Evolutionary conservation across 2,329 filamentous ascomycete species (phyloP).

Genomic region (Lecanosticta acicola): DNA sequence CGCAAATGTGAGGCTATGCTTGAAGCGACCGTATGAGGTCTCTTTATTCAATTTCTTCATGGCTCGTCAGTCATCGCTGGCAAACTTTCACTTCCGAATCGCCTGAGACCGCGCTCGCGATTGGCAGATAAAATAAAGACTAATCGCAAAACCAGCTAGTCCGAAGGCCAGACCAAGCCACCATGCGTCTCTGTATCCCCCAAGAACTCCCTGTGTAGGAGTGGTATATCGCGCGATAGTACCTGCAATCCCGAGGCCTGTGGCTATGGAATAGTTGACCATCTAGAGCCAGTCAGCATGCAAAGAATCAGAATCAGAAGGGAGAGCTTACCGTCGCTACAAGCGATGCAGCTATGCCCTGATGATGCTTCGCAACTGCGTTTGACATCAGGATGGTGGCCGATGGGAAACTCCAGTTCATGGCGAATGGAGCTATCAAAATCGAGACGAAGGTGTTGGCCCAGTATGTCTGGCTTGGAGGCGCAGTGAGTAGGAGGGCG

Average conservation of each 20-base stretch:
- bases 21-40: neutral
- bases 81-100: too few relatives aligned
- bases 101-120: too few relatives aligned
- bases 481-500: constrained; percentile 38
- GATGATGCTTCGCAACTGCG: constrained; percentile 38
- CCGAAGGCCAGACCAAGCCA: constrained; percentile 5
- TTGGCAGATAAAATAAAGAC: constrained; percentile 6
- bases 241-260: constrained; percentile 58
- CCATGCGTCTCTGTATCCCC: constrained; percentile 4
- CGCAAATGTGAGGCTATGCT: neutral
- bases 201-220: neutral
- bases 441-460: constrained; percentile 52
- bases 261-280: constrained; percentile 60
- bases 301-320: neutral
- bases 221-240: constrained; percentile 45
- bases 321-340: constrained; percentile 45
- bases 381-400: constrained; percentile 56
- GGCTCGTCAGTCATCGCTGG: neutral
- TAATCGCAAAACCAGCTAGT: constrained; percentile 1
- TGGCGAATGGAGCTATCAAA: constrained; percentile 54
- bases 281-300: constrained; percentile 24
- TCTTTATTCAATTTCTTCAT: neutral
- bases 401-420: constrained; percentile 60
- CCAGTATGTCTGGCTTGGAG: constrained; percentile 55
- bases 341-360: constrained; percentile 48